phyloP scores from a whole-genome alignment of 306 rosid species.

The Comarum palustre region DNA sequence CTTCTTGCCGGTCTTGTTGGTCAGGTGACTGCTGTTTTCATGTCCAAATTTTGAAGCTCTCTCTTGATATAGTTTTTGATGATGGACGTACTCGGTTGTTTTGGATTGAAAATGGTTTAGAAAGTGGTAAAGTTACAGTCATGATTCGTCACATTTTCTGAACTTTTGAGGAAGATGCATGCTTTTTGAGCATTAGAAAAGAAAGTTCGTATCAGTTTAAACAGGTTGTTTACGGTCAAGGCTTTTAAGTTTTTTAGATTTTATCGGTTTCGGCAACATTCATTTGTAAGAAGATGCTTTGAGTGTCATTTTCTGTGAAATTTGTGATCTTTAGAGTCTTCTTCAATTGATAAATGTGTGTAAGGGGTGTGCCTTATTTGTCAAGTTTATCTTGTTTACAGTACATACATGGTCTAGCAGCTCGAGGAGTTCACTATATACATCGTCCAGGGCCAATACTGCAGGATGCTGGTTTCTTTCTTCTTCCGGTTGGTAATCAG shows the following conservation, averaged over 20 bases:
- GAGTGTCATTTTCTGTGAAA: slow-evolving; percentile 6
- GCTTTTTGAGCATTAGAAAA: slow-evolving; percentile 13
- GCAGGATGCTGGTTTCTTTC: slow-evolving; percentile 81
- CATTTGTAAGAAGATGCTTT: neutral
- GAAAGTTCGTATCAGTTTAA: slow-evolving; percentile 19
- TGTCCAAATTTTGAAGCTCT: too few species aligned
- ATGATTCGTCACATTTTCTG: slow-evolving; percentile 26
- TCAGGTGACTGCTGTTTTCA: slow-evolving; percentile 46
- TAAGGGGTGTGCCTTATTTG: slow-evolving; percentile 7
- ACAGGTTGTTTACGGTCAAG: neutral
- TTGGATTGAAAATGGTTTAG: neutral
- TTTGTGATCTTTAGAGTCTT: neutral
- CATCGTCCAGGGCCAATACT: slow-evolving; percentile 89
- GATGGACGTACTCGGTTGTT: too few species aligned
- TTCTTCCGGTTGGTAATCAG: slow-evolving; percentile 68
- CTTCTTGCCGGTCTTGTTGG: slow-evolving; percentile 71
- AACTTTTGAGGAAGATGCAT: slow-evolving; percentile 29
- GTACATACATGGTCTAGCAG: slow-evolving; percentile 97
- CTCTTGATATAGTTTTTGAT: too few species aligned
- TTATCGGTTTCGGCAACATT: too few species aligned
- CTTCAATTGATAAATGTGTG: slow-evolving; percentile 1
- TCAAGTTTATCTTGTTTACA: slow-evolving; percentile 36
- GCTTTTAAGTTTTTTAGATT: too few species aligned
- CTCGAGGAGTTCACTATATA: slow-evolving; percentile 89
- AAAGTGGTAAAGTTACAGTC: slow-evolving; percentile 31